Conservation (phyloP, 139 green algal genomes). For the Coelastrella sp. region DNA sequence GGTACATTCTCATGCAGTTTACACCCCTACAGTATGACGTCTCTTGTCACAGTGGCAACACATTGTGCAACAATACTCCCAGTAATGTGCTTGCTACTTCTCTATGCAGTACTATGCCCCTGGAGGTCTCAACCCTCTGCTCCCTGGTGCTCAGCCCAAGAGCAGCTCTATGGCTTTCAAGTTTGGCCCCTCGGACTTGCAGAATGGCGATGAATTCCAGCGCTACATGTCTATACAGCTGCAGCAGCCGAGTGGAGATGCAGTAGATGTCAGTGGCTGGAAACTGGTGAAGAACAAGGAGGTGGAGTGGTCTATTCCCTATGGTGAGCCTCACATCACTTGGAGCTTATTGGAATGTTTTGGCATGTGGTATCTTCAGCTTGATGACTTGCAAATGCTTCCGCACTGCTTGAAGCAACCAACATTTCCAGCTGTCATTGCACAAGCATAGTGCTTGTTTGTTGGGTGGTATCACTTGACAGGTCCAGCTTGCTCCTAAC, state of each 20-base stretch:
- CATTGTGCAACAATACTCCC: too few relatives aligned
- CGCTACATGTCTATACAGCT: conserved; percentile 53
- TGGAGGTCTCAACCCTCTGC: conserved; percentile 42
- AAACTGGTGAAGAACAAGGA: conserved; percentile 52
- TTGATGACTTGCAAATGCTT: too few relatives aligned
- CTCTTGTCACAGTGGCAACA: neutral
- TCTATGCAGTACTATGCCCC: conserved; percentile 42
- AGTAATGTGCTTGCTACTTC: too few relatives aligned
- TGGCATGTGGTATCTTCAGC: too few relatives aligned
- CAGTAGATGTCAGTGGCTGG: conserved; percentile 82
- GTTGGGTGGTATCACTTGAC: too few relatives aligned
- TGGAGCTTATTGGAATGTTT: too few relatives aligned
- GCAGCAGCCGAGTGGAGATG: conserved; percentile 62
- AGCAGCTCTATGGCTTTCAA: conserved; percentile 6
- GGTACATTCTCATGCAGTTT: too few relatives aligned
- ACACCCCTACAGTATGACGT: too few relatives aligned
- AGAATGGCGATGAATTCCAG: neutral
- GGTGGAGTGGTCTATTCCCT: conserved; percentile 54
- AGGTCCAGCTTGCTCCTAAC: too few relatives aligned
- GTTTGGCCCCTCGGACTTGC: neutral
- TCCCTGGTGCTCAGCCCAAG: conserved; percentile 42
- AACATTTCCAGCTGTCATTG: too few relatives aligned
- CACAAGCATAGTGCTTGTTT: too few relatives aligned
- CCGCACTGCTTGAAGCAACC: too few relatives aligned
- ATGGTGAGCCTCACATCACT: conserved; percentile 52